Base-by-base conservation (phyloP, 1,284 basidiomycete species). In the Cerrena zonata region DNA sequence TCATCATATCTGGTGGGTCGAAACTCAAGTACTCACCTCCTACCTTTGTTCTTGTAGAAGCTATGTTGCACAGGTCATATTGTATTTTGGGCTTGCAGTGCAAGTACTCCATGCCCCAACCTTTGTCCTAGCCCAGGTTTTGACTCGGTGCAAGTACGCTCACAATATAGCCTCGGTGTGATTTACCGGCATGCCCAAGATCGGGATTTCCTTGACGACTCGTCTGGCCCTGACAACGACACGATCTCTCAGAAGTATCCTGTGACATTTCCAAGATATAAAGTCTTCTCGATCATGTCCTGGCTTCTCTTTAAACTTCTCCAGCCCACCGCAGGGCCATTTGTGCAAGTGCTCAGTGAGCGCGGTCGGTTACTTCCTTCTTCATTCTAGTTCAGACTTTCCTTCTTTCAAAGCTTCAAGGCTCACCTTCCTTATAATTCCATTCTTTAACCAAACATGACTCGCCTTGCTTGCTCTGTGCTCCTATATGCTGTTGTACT, bases 401-500 rank as follows among this genome's bases (percentile, higher is more conserved):
- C 57, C 52, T 56, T 62, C 60, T 52, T 46, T 61, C 54, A 48
- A 58, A 54, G 60, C 62, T 60, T 46, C 40, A 49, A 47, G 45
- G 36, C 49, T 36, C 47, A 52, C 41, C 12, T 26, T 50, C 38
- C 51, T 58, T 49, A 44, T 42, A 57, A 53, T 55, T 53, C 55
- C 50, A 47, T 43, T 53, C 53, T 56, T 50, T 51, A 50, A 59
- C 48, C 44, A 37, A 56, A 48, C 49, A 79, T 80, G 77, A 61
- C 69, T 58, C 73, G 65, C 56, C 61, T 77, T 48, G 52, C 64
- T 51, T 60, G 64, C 58, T 49, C 57, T 25, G 60, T 78, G 48
- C 46, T 75, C 53, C 66, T 70, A 57, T 52, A 74, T 51, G 64
- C 68, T 47, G 50, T 79, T 51, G 57, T 73, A 46, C 57, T 77